Base-by-base conservation (phyloP, 352 stramenopile genomes). In the Phytophthora idaei region DNA sequence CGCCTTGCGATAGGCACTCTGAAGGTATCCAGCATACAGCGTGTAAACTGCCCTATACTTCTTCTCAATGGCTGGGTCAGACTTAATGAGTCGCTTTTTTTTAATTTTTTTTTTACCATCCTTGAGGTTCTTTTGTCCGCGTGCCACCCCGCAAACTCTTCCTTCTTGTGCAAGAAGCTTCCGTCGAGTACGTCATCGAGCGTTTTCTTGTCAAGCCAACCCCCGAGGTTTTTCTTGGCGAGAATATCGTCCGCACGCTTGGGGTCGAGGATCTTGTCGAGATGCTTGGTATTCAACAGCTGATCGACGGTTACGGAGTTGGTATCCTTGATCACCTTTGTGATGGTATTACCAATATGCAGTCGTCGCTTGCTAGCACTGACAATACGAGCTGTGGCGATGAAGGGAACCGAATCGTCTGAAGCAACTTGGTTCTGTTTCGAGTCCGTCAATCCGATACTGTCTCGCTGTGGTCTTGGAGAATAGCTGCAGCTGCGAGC, bases 201-300 rank as follows among this genome's bases (percentile, higher is more conserved):
- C 12, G 28, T 37, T 7, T 37, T 25, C 46, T 37, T 52, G 46
- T 52, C 46, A 21, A 52, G 25, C 46, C 27, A 52, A 10, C 46
- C 27, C 4, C 27, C 46, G 27, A 52, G 46, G 4, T n/a, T n/a
- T n/a, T n/a, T n/a, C 17, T 21, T 37, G 14, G 25, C 46, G 10
- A 52, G 14, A 2, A 52, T 12, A 11, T 36, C 27, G 14, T 52
- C 49, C 31, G n/a, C 29, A 28, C 32, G 11, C 49, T 55, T 29
- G 31, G 49, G 32, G 15, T 55, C 32, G 49, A 55, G 49, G 27
- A 44, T 45, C n/a, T 42, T n/a, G 31, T 44, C 32, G 49, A 55
- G 29, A 0, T 52, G 4, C 46, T 52, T 52, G 11, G 27, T 52
- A 5, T 52, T 25, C 10, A 52, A 52, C 7, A 37, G 3, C 12